phyloP scores from a whole-genome alignment of 2,329 filamentous ascomycete genomes.

The Paraconiothyrium sp. region DNA sequence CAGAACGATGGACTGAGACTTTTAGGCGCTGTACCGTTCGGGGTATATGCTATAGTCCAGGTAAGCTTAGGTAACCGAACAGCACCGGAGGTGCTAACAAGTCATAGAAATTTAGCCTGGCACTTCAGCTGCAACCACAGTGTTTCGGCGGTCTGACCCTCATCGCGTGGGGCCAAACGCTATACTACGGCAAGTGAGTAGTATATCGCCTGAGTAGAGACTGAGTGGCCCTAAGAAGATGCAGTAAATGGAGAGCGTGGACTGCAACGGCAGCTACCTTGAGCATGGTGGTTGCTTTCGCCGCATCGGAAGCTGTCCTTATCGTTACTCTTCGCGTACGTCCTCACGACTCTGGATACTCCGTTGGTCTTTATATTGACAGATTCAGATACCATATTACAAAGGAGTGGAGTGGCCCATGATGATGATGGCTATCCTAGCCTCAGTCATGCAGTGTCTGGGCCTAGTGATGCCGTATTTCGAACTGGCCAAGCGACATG shows the following conservation, averaged over 20 bases:
- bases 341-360: neutral
- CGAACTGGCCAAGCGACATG: constrained; percentile 69
- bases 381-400: constrained; percentile 61
- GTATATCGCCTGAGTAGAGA: neutral
- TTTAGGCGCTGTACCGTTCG: constrained; percentile 58
- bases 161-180: constrained; percentile 62
- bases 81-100: constrained; percentile 1
- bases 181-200: constrained; percentile 61
- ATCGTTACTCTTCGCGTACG: constrained; percentile 65
- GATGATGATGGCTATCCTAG: constrained; percentile 66
- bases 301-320: constrained; percentile 63
- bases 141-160: constrained; percentile 61
- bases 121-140: constrained; percentile 64
- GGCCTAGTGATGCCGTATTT: constrained; percentile 70
- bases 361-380: constrained; percentile 7
- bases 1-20: constrained; percentile 18
- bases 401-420: constrained; percentile 64
- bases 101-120: constrained; percentile 62
- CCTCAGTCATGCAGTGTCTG: constrained; percentile 64
- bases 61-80: constrained; percentile 32
- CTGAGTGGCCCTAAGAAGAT: constrained; percentile 14
- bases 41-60: constrained; percentile 62
- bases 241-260: constrained; percentile 58
- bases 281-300: constrained; percentile 57
- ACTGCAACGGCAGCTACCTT: constrained; percentile 57